These are phyloP conservation scores for Herpotrichia juniperi DNA, from an alignment of 2,329 filamentous ascomycete genomes.

Conservation along the genomic window DNA sequence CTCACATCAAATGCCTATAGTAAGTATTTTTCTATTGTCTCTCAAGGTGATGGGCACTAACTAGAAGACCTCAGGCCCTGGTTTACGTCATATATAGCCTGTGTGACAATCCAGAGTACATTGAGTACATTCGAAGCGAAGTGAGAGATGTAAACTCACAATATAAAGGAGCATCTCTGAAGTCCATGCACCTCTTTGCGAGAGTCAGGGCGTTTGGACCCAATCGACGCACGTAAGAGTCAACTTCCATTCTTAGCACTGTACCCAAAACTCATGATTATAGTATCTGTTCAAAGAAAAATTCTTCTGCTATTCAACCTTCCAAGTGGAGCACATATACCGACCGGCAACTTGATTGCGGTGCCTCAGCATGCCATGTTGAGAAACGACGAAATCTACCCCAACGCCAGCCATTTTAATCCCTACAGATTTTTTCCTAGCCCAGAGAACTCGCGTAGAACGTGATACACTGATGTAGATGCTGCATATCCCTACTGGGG, in stretches of 20 bases:
- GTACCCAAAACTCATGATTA: too few species aligned
- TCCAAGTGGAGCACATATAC: neutral
- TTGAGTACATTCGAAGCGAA: slow-evolving; percentile 1
- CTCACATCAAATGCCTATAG: slow-evolving; percentile 8
- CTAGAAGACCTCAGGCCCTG: neutral
- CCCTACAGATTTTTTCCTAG: neutral
- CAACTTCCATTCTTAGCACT: too few species aligned
- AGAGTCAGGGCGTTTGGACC: too few species aligned
- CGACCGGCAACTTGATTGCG: slow-evolving; percentile 4
- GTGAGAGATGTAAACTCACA: too few species aligned
- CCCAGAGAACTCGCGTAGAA: neutral
- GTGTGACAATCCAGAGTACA: slow-evolving; percentile 3
- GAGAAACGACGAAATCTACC: slow-evolving; percentile 1
- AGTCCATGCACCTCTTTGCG: too few species aligned
- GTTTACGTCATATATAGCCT: slow-evolving; percentile 4
- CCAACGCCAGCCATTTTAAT: slow-evolving; percentile 1
- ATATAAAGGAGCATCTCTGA: too few species aligned
- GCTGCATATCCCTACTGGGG: slow-evolving; percentile 2
- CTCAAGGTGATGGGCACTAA: neutral
- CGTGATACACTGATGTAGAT: slow-evolving; percentile 4
- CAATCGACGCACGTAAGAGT: too few species aligned
- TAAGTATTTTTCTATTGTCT: neutral
- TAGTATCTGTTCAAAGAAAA: too few species aligned
- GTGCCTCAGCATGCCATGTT: neutral
- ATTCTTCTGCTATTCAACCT: neutral